Base-by-base conservation (phyloP, 495 filamentous ascomycete genomes). In the Penicillium silybi region DNA sequence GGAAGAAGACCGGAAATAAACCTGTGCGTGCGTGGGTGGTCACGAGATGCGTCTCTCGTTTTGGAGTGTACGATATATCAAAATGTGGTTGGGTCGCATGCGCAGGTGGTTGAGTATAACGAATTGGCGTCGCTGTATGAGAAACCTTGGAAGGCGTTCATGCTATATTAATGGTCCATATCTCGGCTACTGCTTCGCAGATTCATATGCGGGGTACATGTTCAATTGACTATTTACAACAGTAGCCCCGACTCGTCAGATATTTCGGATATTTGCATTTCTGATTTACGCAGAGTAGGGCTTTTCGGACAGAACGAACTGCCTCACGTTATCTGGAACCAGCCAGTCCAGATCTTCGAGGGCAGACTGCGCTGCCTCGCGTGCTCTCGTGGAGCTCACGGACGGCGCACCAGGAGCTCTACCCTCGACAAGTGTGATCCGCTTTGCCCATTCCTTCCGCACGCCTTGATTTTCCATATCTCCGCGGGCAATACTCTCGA, bases 301-400 rank as follows among this genome's bases (percentile, higher is more conserved):
- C 6, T 57, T 50, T 42, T 75, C 64, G 0, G 65, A 58, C 4
- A 72, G 34, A 20, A 81, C 74, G 80, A 84, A 93, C 45, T 71
- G 72, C 34, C 66, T 72, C 1, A 96, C 83, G 11, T 68, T 75
- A 3, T 73, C 69, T 3, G 85, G 82, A 13, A 93, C 85, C 61
- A 95, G 64, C 69, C 62, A 69, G 15, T 67, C 65, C 53, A 97
- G 72, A 26, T 63, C 76, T 27, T 77, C 68, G 58, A 73, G 73
- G 22, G 87, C 81, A 22, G 66, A 63, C 11, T 65, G 64, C 9
- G 78, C 79, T 4, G 87, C 86, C 53, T 83, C 77, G 41, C 92
- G 79, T 3, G 91, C 88, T 59, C 70, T 81, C 4, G 92, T 97
- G 44, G 89, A 93, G 63, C 90, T 95, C 11, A 95, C 77, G 2